Percentiles rank a stretch among this genome's conserved stretches.
These are phyloP conservation scores for Beverwykella pulmonaria DNA, from an alignment of 495 filamentous ascomycete genomes.

Conservation along the genomic window DNA sequence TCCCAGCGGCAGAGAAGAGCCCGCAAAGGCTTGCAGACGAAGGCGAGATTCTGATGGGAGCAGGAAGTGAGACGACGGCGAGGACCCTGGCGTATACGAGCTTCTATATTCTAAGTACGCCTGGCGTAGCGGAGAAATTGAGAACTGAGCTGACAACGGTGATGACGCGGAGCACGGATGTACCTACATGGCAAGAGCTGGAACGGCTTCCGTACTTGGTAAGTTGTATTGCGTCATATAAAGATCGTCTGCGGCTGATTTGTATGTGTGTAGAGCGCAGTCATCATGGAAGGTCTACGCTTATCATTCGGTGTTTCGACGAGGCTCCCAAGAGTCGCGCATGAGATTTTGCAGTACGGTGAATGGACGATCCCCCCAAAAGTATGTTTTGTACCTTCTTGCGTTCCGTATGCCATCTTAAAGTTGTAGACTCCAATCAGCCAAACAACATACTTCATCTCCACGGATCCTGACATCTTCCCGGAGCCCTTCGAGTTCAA, in stretches of 20 bases:
- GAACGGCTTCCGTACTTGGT: too few species aligned
- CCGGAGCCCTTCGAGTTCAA: slow-evolving; percentile 29
- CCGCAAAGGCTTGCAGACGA: slow-evolving; percentile 32
- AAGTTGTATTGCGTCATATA: too few species aligned
- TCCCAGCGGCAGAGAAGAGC: slow-evolving; percentile 32
- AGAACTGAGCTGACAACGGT: too few species aligned
- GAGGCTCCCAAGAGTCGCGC: slow-evolving; percentile 1
- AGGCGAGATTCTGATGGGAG: slow-evolving; percentile 32
- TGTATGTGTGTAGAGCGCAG: too few species aligned
- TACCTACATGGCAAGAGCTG: too few species aligned
- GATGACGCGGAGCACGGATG: too few species aligned
- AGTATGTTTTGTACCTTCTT: too few species aligned
- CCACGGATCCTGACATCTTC: slow-evolving; percentile 5
- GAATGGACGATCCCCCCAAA: slow-evolving; percentile 4
- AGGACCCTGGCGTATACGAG: slow-evolving; percentile 13
- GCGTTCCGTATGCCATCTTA: background rate
- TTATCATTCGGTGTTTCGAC: slow-evolving; percentile 16
- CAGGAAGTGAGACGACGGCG: slow-evolving; percentile 37
- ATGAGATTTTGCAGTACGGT: slow-evolving; percentile 44
- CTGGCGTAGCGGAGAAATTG: background rate
- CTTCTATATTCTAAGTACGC: slow-evolving; percentile 25
- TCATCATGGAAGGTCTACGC: slow-evolving; percentile 14
- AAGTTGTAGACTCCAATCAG: slow-evolving; percentile 7
- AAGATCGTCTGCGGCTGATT: too few species aligned
- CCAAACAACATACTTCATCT: background rate